These are phyloP conservation scores for Crithidia fasciculata DNA, from an alignment of 208 protist genomes.

Conservation along the genomic window DNA sequence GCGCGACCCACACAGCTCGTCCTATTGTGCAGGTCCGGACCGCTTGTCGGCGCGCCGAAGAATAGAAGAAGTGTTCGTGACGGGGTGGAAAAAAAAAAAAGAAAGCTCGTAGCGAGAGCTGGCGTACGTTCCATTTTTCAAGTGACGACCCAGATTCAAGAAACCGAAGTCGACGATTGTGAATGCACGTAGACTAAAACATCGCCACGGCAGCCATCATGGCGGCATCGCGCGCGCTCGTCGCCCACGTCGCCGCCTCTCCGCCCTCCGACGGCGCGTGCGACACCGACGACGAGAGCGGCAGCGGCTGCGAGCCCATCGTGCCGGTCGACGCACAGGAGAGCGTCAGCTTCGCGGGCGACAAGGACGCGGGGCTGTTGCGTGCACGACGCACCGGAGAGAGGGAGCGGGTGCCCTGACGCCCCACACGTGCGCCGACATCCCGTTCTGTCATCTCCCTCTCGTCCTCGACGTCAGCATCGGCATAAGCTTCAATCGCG, in stretches of 20 bases:
- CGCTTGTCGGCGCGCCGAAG: no score
- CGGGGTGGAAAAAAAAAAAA: no score
- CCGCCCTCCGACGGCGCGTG: neutral
- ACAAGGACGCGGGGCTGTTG: neutral
- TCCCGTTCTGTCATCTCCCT: neutral
- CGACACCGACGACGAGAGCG: neutral
- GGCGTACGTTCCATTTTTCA: no score
- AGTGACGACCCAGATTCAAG: no score
- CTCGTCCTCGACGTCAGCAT: neutral
- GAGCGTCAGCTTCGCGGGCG: neutral
- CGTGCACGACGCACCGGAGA: neutral
- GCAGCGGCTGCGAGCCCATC: neutral
- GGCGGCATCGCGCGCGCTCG: conserved; percentile 4
- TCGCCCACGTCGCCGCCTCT: neutral
- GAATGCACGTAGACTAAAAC: neutral
- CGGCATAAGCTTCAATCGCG: neutral
- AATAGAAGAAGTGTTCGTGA: no score
- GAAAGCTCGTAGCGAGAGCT: no score
- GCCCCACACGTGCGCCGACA: neutral
- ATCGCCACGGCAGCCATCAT: conserved; percentile 14
- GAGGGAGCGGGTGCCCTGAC: no score
- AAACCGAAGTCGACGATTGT: no score
- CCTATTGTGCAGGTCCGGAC: no score
- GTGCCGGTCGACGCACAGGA: neutral
- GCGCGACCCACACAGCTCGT: no score